These are phyloP conservation scores for Ceratocystiopsis brevicomis DNA, from an alignment of 2,329 filamentous ascomycete genomes.

Conservation along the genomic window DNA sequence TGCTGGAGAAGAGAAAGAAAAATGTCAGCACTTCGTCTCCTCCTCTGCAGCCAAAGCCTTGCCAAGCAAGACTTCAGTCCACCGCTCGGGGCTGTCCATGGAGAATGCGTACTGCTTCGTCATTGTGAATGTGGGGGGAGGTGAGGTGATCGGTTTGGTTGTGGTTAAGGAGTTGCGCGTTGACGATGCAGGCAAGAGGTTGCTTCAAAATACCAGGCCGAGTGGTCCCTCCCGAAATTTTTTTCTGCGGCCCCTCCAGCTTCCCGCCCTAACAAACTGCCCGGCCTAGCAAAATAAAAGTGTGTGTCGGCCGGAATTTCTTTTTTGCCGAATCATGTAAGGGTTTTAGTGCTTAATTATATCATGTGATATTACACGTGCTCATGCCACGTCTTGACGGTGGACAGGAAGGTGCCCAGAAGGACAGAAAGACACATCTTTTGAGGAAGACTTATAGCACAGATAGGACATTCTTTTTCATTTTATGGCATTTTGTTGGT, in stretches of 20 bases:
- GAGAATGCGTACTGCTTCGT: conserved; percentile 40
- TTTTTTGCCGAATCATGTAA: neutral
- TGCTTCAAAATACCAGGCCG: no score
- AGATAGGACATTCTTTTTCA: no score
- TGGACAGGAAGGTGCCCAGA: neutral
- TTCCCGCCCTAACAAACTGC: conserved; percentile 1
- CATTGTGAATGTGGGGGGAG: conserved; percentile 42
- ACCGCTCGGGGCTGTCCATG: no score
- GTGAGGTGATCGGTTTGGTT: conserved; percentile 1
- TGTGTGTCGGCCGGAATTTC: conserved; percentile 6
- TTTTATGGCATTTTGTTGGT: neutral
- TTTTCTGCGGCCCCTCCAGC: neutral
- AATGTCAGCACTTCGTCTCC: conserved; percentile 6
- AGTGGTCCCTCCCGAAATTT: neutral
- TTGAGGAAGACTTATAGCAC: no score
- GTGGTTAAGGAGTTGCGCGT: conserved; percentile 4
- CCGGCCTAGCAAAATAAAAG: neutral
- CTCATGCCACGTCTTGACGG: neutral
- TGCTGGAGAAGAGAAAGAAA: conserved; percentile 25
- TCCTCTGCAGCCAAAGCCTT: neutral
- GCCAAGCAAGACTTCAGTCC: neutral
- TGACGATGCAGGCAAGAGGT: neutral
- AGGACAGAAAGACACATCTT: no score
- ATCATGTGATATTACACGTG: conserved; percentile 2
- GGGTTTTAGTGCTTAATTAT: no score